Conservation (phyloP, 202 grass and related monocot genomes). For the Schoenoplectus tabernaemontani region DNA sequence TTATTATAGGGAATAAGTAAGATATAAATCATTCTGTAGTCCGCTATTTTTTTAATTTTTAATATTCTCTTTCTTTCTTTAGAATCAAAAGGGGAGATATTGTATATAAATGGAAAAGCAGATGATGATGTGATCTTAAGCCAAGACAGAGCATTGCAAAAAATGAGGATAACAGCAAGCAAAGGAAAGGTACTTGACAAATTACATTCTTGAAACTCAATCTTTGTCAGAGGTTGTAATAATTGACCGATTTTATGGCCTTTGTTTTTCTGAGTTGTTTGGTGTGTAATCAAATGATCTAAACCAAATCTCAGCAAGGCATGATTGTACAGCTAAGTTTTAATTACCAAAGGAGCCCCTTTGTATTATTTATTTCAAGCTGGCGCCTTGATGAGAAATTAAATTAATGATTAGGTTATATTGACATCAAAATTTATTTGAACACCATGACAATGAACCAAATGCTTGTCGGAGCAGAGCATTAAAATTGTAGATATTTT, state of each 20-base stretch:
- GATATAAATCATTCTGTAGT: neutral
- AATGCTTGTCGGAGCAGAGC: neutral
- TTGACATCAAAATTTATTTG: neutral
- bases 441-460: neutral
- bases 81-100: constrained; percentile 67
- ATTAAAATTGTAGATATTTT: neutral
- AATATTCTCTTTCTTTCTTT: constrained; percentile 16
- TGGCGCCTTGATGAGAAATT: neutral
- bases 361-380: neutral
- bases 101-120: constrained; percentile 73
- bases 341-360: neutral
- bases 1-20: neutral
- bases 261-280: neutral
- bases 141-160: constrained; percentile 46
- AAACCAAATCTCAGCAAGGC: neutral
- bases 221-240: neutral
- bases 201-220: neutral
- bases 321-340: neutral
- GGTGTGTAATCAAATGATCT: neutral
- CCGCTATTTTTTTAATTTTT: neutral
- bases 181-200: constrained; percentile 25
- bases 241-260: neutral
- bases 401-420: neutral
- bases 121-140: constrained; percentile 69
- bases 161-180: constrained; percentile 36